Evolutionary conservation across 306 rosid genomes (phyloP).

Genomic region (Ochetophila trinervis): DNA sequence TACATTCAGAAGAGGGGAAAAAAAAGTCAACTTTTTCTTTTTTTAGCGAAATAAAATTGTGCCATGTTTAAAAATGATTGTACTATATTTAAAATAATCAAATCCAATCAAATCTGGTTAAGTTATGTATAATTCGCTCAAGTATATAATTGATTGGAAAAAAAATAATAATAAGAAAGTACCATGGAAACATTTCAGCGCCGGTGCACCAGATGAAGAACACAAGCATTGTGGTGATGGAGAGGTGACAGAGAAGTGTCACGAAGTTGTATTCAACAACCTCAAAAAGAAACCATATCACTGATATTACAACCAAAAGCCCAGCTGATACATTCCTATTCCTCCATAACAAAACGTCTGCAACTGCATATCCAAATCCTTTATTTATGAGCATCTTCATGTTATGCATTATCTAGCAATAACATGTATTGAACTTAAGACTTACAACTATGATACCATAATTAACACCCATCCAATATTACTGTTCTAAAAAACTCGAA

Average conservation of each 20-base stretch:
- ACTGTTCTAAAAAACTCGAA: too few species aligned
- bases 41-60: too few species aligned
- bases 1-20: background rate
- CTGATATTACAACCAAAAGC: constrained; percentile 56
- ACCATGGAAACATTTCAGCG: constrained; percentile 59
- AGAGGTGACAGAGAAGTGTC: constrained; percentile 60
- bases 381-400: constrained; percentile 6
- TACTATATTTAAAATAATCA: too few species aligned
- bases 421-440: too few species aligned
- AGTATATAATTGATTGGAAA: too few species aligned
- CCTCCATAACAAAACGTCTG: constrained; percentile 73
- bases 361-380: constrained; percentile 43
- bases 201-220: constrained; percentile 60
- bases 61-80: too few species aligned
- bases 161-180: background rate
- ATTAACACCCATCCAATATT: too few species aligned
- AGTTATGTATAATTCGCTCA: background rate
- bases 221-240: constrained; percentile 57
- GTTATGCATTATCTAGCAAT: background rate
- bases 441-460: too few species aligned
- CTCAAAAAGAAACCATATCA: constrained; percentile 76
- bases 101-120: too few species aligned
- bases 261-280: constrained; percentile 64
- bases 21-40: too few species aligned
- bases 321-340: constrained; percentile 43